Evolutionary conservation across 2,329 filamentous ascomycete species (phyloP).

Genomic region (Clathrospora elynae): DNA sequence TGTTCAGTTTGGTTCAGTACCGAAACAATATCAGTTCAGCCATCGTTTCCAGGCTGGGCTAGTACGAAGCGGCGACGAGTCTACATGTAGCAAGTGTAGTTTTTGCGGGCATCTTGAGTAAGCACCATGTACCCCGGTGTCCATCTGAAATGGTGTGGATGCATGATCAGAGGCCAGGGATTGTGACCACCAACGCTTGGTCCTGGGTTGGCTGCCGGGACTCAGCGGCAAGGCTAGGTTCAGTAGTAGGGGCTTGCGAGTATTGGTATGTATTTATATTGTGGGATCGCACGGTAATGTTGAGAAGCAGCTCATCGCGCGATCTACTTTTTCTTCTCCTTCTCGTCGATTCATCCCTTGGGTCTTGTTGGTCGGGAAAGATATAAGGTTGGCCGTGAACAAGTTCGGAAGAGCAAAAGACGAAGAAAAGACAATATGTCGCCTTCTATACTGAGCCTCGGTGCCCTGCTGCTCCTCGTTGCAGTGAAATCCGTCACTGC

Average conservation of each 20-base stretch:
- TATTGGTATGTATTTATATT: conserved; percentile 14
- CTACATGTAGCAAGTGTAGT: too few relatives aligned
- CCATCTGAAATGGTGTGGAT: too few relatives aligned
- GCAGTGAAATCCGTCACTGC: conserved; percentile 30
- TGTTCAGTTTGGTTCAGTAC: too few relatives aligned
- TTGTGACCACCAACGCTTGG: conserved; percentile 2
- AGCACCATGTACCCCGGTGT: too few relatives aligned
- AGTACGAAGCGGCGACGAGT: too few relatives aligned
- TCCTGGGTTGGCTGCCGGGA: conserved; percentile 1
- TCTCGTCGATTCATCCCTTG: too few relatives aligned
- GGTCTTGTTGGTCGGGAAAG: too few relatives aligned
- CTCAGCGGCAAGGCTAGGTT: neutral
- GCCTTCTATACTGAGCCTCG: conserved; percentile 22
- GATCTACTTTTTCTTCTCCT: too few relatives aligned
- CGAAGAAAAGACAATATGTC: conserved; percentile 19
- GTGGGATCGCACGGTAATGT: neutral
- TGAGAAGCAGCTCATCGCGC: neutral
- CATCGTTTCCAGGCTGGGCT: too few relatives aligned
- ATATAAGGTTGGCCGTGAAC: too few relatives aligned
- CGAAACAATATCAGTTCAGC: too few relatives aligned
- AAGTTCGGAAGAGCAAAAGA: neutral
- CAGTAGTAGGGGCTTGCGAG: neutral
- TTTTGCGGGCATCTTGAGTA: too few relatives aligned
- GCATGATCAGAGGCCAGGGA: conserved; percentile 4
- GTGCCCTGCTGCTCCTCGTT: conserved; percentile 27